phyloP scores from a whole-genome alignment of 257 asterid species.

The Striga asiatica region DNA sequence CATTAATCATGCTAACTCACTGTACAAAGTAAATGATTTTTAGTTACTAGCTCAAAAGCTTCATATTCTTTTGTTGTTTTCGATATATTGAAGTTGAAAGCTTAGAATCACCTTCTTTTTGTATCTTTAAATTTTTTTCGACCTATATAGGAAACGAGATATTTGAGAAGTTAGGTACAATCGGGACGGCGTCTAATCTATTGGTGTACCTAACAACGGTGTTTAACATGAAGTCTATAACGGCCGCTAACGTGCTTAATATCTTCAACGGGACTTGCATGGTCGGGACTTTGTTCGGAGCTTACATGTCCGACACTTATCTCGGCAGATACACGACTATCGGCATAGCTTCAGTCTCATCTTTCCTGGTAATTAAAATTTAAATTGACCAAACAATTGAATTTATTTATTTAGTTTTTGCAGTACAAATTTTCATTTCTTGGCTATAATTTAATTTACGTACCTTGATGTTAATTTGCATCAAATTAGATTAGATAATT shows the following conservation, averaged over 20 bases:
- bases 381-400: background rate
- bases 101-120: background rate
- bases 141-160: slow-evolving; percentile 29
- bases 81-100: background rate
- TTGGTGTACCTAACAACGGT: slow-evolving; percentile 25
- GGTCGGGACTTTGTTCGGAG: slow-evolving; percentile 28
- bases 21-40: too few species aligned
- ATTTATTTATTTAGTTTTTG: too few species aligned
- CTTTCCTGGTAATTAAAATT: slow-evolving; percentile 25
- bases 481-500: too few species aligned
- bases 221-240: slow-evolving; percentile 26
- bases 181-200: slow-evolving; percentile 28
- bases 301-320: slow-evolving; percentile 30
- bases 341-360: slow-evolving; percentile 24
- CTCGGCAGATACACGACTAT: slow-evolving; percentile 28
- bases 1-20: too few species aligned
- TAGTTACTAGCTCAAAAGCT: too few species aligned
- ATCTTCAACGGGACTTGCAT: slow-evolving; percentile 32
- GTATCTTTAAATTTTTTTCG: too few species aligned
- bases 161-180: slow-evolving; percentile 34
- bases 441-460: too few species aligned
- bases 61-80: too few species aligned
- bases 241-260: slow-evolving; percentile 23
- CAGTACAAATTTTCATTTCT: too few species aligned
- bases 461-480: too few species aligned